These are phyloP conservation scores for Aspergillus sclerotiicarbonarius DNA, from an alignment of 495 filamentous ascomycete species.

Conservation along the genomic window DNA sequence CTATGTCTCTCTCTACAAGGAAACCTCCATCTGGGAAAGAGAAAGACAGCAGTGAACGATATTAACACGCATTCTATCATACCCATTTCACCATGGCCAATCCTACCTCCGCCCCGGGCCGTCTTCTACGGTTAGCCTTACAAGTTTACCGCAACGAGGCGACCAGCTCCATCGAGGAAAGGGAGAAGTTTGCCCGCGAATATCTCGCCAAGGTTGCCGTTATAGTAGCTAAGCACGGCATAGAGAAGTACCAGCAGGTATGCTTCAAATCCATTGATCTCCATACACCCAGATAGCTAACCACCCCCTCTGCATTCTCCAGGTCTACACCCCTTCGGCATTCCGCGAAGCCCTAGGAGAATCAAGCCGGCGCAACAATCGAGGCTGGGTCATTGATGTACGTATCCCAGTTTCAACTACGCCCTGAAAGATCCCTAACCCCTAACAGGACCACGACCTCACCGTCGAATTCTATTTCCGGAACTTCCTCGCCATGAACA, in stretches of 20 bases:
- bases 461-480: constrained; percentile 12
- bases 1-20: no score
- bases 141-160: neutral
- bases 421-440: neutral
- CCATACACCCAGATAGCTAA: no score
- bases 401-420: neutral
- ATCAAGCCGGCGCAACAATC: neutral
- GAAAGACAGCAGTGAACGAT: no score
- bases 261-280: no score
- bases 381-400: neutral
- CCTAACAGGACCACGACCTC: neutral
- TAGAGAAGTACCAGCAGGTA: neutral
- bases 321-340: neutral
- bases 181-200: neutral
- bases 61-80: no score
- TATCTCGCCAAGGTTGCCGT: neutral
- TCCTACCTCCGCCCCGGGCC: neutral
- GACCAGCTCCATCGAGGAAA: neutral
- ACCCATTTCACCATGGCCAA: neutral
- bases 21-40: no score
- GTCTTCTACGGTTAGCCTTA: neutral
- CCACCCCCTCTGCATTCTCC: neutral
- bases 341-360: neutral
- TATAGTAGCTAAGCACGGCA: neutral
- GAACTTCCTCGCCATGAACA: constrained; percentile 7